A percentile compares a stretch with the other conserved stretches of the same genome.
Conservation (phyloP, 805 yeast genomes). For the Grigorovia yakushimaensis region DNA sequence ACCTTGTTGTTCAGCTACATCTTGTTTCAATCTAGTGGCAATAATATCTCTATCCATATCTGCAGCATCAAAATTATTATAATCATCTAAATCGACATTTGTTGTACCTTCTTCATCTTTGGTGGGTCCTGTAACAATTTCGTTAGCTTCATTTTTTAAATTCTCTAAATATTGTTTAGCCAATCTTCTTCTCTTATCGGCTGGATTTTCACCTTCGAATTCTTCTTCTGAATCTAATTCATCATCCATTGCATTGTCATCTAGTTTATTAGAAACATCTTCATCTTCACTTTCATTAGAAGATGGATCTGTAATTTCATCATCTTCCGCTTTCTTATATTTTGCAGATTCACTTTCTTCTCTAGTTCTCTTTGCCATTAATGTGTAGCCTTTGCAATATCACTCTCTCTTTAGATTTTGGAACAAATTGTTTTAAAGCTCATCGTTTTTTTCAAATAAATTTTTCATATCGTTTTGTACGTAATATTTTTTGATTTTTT, state of each 20-base stretch:
- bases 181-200: constrained; percentile 86
- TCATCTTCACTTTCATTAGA: constrained; percentile 41
- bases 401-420: constrained; percentile 17
- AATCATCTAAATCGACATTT: constrained; percentile 23
- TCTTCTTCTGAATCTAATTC: constrained; percentile 62
- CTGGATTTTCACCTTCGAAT: constrained; percentile 66
- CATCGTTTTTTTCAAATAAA: background rate
- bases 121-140: constrained; percentile 22
- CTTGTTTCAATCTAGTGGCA: constrained; percentile 68
- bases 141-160: constrained; percentile 50
- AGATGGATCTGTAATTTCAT: constrained; percentile 43
- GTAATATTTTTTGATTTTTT: background rate
- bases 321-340: constrained; percentile 31
- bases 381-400: background rate
- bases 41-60: constrained; percentile 85
- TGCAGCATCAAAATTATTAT: constrained; percentile 68
- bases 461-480: constrained; percentile 7
- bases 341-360: constrained; percentile 9
- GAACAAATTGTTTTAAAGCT: background rate
- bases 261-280: constrained; percentile 28
- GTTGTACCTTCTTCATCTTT: constrained; percentile 8
- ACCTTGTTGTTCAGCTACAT: constrained; percentile 86
- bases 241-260: constrained; percentile 23
- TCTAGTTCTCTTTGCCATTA: constrained; percentile 15
- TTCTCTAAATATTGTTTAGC: constrained; percentile 88